Evolutionary conservation across 2,329 filamentous ascomycete genomes (phyloP).

Genomic region (Coleophoma cylindrospora): DNA sequence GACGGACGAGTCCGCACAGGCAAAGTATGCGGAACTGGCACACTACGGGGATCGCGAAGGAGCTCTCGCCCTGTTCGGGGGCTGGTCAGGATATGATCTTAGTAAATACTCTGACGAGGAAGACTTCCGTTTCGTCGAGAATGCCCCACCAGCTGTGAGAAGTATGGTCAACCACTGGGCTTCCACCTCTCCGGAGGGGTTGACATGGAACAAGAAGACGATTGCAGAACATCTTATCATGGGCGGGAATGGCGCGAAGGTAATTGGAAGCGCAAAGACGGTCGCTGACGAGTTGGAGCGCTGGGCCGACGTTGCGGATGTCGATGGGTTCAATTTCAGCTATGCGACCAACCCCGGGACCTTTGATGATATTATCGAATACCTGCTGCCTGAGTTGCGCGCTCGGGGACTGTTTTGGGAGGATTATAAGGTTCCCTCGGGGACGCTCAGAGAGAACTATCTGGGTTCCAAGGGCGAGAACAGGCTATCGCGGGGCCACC

Average conservation of each 20-base stretch:
- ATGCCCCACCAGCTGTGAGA: conserved; percentile 36
- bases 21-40: conserved; percentile 57
- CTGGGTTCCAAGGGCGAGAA: conserved; percentile 26
- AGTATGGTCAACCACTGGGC: conserved; percentile 45
- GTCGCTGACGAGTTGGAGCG: conserved; percentile 63
- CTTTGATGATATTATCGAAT: conserved; percentile 61
- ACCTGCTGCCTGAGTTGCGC: conserved; percentile 58
- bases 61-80: conserved; percentile 65
- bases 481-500: conserved; percentile 28
- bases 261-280: conserved; percentile 44
- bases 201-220: conserved; percentile 30
- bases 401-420: conserved; percentile 51
- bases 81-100: conserved; percentile 68
- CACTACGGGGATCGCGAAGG: conserved; percentile 61
- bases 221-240: conserved; percentile 59
- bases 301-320: conserved; percentile 63
- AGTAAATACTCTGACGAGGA: conserved; percentile 56
- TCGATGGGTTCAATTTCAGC: conserved; percentile 70
- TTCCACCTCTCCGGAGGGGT: conserved; percentile 25
- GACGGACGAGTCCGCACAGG: conserved; percentile 61
- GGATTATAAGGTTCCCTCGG: conserved; percentile 32
- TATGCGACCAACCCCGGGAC: conserved; percentile 61
- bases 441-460: conserved; percentile 33
- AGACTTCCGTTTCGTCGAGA: conserved; percentile 50
- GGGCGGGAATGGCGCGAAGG: conserved; percentile 59